Percentiles rank a stretch among this genome's conserved stretches.
These are phyloP conservation scores for Vitellaria paradoxa DNA, from an alignment of 179 eudicot species.

Conservation along the genomic window DNA sequence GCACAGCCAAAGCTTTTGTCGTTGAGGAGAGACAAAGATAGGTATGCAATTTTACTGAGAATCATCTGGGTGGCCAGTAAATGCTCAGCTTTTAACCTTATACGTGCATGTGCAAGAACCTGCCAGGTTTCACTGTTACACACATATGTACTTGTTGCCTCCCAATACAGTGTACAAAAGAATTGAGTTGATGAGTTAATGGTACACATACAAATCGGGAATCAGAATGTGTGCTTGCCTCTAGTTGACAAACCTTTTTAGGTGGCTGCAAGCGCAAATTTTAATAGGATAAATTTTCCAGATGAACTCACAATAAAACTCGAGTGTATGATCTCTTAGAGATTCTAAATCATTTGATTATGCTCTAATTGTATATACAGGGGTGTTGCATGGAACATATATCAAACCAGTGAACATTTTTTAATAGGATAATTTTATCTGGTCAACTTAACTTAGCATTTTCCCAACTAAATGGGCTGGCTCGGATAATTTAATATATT, in stretches of 20 bases:
- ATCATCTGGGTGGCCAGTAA: neutral
- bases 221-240: conserved; percentile 1
- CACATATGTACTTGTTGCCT: neutral
- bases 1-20: conserved; percentile 84
- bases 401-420: neutral
- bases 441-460: no score
- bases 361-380: neutral
- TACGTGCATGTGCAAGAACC: neutral
- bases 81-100: conserved; percentile 7
- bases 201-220: neutral
- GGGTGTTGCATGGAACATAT: neutral
- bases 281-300: no score
- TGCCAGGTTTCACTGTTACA: neutral
- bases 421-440: no score
- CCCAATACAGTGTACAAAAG: neutral
- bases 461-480: no score
- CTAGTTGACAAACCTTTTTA: neutral
- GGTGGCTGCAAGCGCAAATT: neutral
- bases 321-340: no score
- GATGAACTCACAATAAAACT: no score
- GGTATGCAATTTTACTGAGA: conserved; percentile 39
- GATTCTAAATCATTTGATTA: neutral
- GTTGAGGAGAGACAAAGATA: conserved; percentile 67
- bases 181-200: neutral
- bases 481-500: no score